These are phyloP conservation scores for Vanderwaltozyma polyspora DNA, from an alignment of 805 yeast genomes.

Conservation along the genomic window DNA sequence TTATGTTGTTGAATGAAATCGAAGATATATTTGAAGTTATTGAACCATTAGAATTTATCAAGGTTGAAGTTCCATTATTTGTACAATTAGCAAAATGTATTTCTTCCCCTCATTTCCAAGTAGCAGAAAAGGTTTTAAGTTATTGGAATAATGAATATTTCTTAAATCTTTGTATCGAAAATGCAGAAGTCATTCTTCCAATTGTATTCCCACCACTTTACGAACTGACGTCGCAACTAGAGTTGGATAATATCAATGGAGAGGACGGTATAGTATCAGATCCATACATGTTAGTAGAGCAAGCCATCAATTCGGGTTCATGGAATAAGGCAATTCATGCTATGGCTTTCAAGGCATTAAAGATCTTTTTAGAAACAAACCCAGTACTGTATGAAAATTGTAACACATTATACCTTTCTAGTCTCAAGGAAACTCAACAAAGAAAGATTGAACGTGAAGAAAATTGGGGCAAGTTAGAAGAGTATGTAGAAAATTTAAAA, in stretches of 20 bases:
- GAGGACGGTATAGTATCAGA: slow-evolving; percentile 21
- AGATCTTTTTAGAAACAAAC: slow-evolving; percentile 85
- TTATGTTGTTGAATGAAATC: slow-evolving; percentile 88
- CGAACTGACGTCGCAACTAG: slow-evolving; percentile 52
- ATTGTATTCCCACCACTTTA: slow-evolving; percentile 83
- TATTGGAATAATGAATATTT: slow-evolving; percentile 94
- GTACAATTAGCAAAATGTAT: slow-evolving; percentile 92
- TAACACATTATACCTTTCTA: slow-evolving; percentile 73
- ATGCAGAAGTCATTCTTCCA: slow-evolving; percentile 85
- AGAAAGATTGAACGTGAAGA: slow-evolving; percentile 50
- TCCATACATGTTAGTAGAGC: slow-evolving; percentile 29
- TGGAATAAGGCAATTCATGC: slow-evolving; percentile 94
- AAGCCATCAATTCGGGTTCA: slow-evolving; percentile 41
- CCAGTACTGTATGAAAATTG: slow-evolving; percentile 88
- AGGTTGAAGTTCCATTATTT: slow-evolving; percentile 85
- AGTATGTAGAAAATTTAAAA: slow-evolving; percentile 35
- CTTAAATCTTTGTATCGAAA: slow-evolving; percentile 79
- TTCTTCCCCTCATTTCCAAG: slow-evolving; percentile 92
- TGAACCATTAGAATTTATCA: slow-evolving; percentile 84
- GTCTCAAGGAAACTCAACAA: slow-evolving; percentile 59
- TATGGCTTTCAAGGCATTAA: slow-evolving; percentile 81
- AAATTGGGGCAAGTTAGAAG: slow-evolving; percentile 63
- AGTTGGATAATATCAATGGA: slow-evolving; percentile 18
- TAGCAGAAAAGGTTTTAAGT: slow-evolving; percentile 86
- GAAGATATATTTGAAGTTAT: slow-evolving; percentile 95